phyloP scores from a whole-genome alignment of 768 basidiomycete species.

The Brasilioporus rufonigricans region DNA sequence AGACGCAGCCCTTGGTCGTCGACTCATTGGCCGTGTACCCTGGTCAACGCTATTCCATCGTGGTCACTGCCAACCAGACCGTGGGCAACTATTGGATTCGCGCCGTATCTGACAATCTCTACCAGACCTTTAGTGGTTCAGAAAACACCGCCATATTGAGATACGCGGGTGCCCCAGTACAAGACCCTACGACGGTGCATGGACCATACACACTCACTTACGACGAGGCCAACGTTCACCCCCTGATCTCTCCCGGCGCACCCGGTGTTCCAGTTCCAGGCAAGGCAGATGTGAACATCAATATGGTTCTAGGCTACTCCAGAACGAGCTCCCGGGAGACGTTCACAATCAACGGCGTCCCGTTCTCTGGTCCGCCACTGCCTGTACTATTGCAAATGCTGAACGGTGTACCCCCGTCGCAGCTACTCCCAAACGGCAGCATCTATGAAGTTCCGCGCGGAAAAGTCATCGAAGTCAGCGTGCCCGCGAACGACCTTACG shows the following conservation, averaged over 20 bases:
- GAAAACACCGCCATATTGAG: conserved; percentile 42
- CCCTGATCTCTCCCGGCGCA: conserved; percentile 21
- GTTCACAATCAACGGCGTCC: conserved; percentile 29
- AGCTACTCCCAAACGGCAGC: too few relatives aligned
- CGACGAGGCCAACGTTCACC: conserved; percentile 35
- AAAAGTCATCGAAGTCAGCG: too few relatives aligned
- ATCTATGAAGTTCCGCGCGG: too few relatives aligned
- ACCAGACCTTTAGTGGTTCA: conserved; percentile 22
- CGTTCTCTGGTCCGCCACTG: conserved; percentile 23
- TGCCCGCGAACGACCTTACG: too few relatives aligned
- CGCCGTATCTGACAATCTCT: too few relatives aligned
- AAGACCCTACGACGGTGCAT: conserved; percentile 31
- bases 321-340: not conserved
- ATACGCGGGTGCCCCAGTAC: conserved; percentile 37
- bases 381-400: conserved; percentile 46
- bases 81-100: conserved; percentile 40
- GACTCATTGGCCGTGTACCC: conserved; percentile 44
- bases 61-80: conserved; percentile 29
- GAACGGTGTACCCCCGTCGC: too few relatives aligned
- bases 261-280: conserved; percentile 36
- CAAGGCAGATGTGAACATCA: conserved; percentile 39
- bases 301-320: conserved; percentile 26
- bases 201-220: conserved; percentile 26
- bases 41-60: conserved; percentile 24
- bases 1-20: conserved; percentile 38